Base-by-base conservation (phyloP, 257 asterid genomes). In the Pogostemon cablin region DNA sequence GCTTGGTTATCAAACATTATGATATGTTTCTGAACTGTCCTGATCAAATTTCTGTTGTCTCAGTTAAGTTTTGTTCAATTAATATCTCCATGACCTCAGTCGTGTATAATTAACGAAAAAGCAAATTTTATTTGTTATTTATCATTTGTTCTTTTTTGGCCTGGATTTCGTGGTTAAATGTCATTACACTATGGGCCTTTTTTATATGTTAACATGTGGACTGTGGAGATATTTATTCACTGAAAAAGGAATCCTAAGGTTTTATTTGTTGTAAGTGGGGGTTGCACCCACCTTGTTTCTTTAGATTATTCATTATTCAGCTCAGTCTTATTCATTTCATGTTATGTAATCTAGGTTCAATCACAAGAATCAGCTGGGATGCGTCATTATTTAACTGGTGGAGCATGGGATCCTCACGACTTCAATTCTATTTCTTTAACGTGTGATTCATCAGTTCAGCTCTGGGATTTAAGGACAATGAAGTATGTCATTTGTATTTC, bases 371-470 rank as follows among this genome's bases (percentile, higher is more conserved):
- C 98, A 50, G 92, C 91, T 47, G 96, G 97, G 68, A 75, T 86
- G 86, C 92, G 81, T 68, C 93, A 88, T 65, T 73, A 71, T 73
- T 78, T 93, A 86, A 88, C 93, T 70, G 90, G 98, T 20, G 97
- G 98, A 72, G 95, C 97, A 53, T 93, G 98, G 98, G 98, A 93
- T 86, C 96, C 98, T 40, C 97, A 90, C 46, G 98, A 93, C 68
- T 82, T 74, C 78, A 89, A 88, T 80, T 57, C 78, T 25, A 67
- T 90, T 72, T 86, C 92, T 47, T 77, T 88, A 75, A 88, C 98
- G 65, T 75, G 90, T 72, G 97, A 88, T 74, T 87, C 98, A 67
- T 88, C 97, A 34, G 89, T 93, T 81, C 95, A 90, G 72, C 79
- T 93, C 75, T 88, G 98, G 98, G 98, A 93, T 89, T 86, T 93